Percentiles rank a stretch among this genome's conserved stretches.
Evolutionary conservation across 1,139 yeast species (phyloP).

Genomic region (Hanseniaspora uvarum): DNA sequence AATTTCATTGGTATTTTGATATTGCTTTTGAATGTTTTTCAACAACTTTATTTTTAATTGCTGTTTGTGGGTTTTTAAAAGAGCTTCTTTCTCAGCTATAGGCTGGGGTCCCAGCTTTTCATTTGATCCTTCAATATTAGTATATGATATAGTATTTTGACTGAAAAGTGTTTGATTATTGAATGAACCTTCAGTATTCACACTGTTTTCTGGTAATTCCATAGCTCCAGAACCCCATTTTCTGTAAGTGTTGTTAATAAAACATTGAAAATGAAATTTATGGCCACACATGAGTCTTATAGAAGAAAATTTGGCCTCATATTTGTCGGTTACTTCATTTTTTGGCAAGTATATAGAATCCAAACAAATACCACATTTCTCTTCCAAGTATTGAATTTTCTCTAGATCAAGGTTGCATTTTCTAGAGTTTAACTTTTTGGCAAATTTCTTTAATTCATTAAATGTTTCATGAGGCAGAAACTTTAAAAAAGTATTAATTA

Average conservation of each 20-base stretch:
- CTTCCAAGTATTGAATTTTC: neutral
- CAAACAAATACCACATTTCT: conserved; percentile 7
- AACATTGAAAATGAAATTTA: conserved; percentile 2
- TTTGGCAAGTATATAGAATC: conserved; percentile 1
- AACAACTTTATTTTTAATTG: neutral
- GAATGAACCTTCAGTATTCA: neutral
- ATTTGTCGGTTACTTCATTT: neutral
- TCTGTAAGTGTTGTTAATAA: conserved; percentile 1
- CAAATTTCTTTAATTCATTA: neutral
- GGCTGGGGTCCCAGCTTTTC: neutral
- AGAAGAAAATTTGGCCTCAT: neutral
- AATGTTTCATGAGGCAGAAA: conserved; percentile 3
- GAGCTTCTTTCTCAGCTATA: neutral
- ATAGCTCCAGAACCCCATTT: neutral
- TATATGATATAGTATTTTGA: too few species aligned
- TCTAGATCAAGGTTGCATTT: neutral
- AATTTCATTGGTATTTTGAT: neutral
- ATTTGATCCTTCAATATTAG: neutral
- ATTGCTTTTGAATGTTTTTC: neutral
- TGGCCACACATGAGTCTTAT: conserved; percentile 5
- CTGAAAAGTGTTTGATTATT: neutral
- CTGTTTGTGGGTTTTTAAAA: neutral
- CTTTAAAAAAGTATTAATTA: neutral
- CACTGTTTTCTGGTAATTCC: neutral
- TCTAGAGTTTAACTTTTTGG: neutral